Evolutionary conservation across 495 filamentous ascomycete species (phyloP).

Genomic region (Lasiosphaeria miniovina): DNA sequence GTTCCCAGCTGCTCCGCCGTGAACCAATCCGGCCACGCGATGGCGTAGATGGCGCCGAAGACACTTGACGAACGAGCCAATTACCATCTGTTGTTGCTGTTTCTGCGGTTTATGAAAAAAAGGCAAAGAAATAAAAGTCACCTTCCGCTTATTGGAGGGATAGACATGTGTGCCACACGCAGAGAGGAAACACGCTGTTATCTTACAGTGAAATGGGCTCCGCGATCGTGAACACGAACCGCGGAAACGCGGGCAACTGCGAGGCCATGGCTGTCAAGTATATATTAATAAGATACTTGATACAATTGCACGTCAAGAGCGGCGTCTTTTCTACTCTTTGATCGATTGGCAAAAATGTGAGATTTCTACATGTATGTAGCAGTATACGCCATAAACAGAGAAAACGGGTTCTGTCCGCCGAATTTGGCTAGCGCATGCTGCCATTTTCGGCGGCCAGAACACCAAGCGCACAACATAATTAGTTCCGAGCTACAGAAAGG

Average conservation of each 20-base stretch:
- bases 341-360: no score
- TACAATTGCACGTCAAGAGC: no score
- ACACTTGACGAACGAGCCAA: slow-evolving; percentile 36
- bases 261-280: slow-evolving; percentile 42
- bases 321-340: no score
- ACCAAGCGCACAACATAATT: no score
- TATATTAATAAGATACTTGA: not conserved
- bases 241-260: slow-evolving; percentile 49
- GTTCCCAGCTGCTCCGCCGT: slow-evolving; percentile 55
- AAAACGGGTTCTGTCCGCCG: no score
- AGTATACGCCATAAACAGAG: no score
- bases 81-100: slow-evolving; percentile 1
- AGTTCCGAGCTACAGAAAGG: no score
- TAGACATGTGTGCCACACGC: no score
- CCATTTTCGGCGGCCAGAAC: no score
- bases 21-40: slow-evolving; percentile 57
- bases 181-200: slow-evolving; percentile 1
- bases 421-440: no score
- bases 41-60: slow-evolving; percentile 53
- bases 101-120: not conserved
- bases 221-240: slow-evolving; percentile 56
- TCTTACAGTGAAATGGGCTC: slow-evolving; percentile 68
- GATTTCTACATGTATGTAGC: no score
- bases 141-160: no score
- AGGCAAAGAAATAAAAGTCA: not conserved